Percentiles rank a stretch among this genome's conserved stretches.
Conservation (phyloP, 176 grass and related monocot species). For the Cymbopogon citratus region DNA sequence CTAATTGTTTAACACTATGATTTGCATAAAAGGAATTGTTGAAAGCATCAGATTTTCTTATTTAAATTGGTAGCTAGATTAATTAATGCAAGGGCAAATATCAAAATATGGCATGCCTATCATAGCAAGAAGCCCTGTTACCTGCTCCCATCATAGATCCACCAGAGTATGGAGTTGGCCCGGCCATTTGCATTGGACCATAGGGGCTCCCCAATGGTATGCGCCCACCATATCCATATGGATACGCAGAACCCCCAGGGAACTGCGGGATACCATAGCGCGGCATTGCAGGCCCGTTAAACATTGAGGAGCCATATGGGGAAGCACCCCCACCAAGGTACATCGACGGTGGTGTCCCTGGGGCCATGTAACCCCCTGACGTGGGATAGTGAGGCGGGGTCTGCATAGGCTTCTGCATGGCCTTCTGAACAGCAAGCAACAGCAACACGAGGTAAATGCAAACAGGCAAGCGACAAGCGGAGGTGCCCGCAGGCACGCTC, state of each 20-base stretch:
- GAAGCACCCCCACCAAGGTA: conserved; percentile 48
- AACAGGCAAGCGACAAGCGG: neutral
- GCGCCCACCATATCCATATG: conserved; percentile 58
- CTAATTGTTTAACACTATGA: neutral
- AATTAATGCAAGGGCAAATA: neutral
- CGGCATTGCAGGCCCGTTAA: conserved; percentile 45
- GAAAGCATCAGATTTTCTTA: neutral
- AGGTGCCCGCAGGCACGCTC: neutral
- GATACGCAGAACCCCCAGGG: conserved; percentile 62
- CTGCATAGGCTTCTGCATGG: conserved; percentile 47
- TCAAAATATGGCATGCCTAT: neutral
- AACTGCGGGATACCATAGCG: conserved; percentile 59
- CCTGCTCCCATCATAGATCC: conserved; percentile 68
- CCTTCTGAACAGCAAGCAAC: conserved; percentile 38
- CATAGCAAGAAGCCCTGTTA: neutral
- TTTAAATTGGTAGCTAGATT: neutral
- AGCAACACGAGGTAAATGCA: conserved; percentile 31
- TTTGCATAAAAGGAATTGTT: neutral
- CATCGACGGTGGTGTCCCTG: conserved; percentile 57
- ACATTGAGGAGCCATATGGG: conserved; percentile 53
- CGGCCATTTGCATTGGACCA: conserved; percentile 50
- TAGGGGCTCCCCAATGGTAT: conserved; percentile 72
- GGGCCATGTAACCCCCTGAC: conserved; percentile 51
- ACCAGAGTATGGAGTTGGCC: conserved; percentile 49
- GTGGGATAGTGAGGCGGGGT: conserved; percentile 44